Evolutionary conservation across 306 rosid genomes (phyloP).

Genomic region (Acacia confusa): DNA sequence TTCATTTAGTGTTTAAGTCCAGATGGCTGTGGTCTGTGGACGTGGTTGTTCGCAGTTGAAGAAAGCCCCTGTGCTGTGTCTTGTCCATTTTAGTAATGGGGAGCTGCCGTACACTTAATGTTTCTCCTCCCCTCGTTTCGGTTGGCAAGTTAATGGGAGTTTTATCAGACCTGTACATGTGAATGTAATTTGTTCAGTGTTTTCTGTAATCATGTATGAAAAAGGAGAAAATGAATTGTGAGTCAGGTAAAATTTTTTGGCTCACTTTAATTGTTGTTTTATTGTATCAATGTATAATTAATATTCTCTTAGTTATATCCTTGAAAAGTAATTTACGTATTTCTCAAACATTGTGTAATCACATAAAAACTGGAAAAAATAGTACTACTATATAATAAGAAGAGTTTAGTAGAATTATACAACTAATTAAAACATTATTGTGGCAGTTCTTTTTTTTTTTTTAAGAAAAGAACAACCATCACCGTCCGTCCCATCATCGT

Average conservation of each 20-base stretch:
- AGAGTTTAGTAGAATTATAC: too few relatives aligned
- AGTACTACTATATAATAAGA: too few relatives aligned
- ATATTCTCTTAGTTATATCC: background rate
- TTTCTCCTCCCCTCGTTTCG: constrained; percentile 9
- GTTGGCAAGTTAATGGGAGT: constrained; percentile 27
- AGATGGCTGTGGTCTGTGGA: constrained; percentile 20
- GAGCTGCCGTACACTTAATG: background rate
- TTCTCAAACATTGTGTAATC: too few relatives aligned
- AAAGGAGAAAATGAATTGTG: background rate
- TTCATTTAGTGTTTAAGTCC: constrained; percentile 21
- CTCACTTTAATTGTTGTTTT: background rate
- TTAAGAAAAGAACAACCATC: too few relatives aligned
- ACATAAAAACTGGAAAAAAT: background rate
- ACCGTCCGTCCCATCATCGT: too few relatives aligned
- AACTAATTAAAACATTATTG: too few relatives aligned
- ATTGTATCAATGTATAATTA: background rate
- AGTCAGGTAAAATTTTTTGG: background rate
- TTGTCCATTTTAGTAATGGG: background rate
- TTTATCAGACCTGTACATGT: constrained; percentile 5
- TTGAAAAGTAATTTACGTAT: background rate
- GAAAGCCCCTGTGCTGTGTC: background rate
- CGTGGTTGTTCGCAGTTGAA: constrained; percentile 25
- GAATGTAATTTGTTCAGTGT: constrained; percentile 12
- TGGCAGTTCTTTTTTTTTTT: too few relatives aligned
- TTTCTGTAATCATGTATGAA: constrained; percentile 19